Evolutionary conservation across 306 rosid species (phyloP).

Genomic region (Medicago truncatula): MtrunA17r5.0-ANR NC_053046.1:19647501-19648000

Average conservation of each 20-base stretch:
- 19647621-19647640: constrained; percentile 52
- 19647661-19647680: constrained; percentile 63
- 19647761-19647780: not conserved
- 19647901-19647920: no score
- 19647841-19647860: constrained; percentile 27
- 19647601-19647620: constrained; percentile 25
- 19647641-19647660: constrained; percentile 51
- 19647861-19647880: constrained; percentile 20
- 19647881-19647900: no score
- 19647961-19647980: not conserved
- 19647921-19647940: no score
- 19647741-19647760: not conserved
- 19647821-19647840: not conserved
- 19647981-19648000: not conserved
- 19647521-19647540: not conserved
- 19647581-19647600: not conserved
- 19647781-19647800: no score
- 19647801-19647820: constrained; percentile 33
- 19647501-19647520: not conserved
- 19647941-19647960: constrained; percentile 1
- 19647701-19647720: not conserved
- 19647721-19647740: not conserved
- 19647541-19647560: no score
- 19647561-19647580: not conserved
- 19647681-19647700: not conserved